Base-by-base conservation (phyloP, 257 asterid genomes). In the Echium plantagineum region DNA sequence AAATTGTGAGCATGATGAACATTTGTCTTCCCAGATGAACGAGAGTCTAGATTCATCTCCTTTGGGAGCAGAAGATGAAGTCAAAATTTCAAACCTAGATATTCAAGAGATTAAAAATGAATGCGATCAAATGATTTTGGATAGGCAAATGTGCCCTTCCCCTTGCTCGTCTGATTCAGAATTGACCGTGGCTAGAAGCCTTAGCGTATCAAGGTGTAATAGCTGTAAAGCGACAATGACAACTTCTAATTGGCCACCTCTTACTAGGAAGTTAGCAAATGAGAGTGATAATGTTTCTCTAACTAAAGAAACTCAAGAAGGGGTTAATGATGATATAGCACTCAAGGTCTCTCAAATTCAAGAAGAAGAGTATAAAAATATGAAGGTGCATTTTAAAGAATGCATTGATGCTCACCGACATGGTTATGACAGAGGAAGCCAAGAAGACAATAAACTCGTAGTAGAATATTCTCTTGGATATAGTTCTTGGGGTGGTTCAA, bases 201-300 rank as follows among this genome's bases (percentile, higher is more conserved):
- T 26, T 52, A 69, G 71, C 32, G 52, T 70, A n/a, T 46, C 67
- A 17, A 76, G 87, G 53, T 77, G 84, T 77, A 71, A n/a, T 55
- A 84, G 78, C 61, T 79, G 84, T 72, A 72, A 26, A 47, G 81
- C 75, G 4, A 68, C 78, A 24, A 65, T 71, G 17, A 64, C 73
- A 22, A 69, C 77, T 21, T 16, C 63, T 51, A 64, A 68, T 48
- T 56, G 26, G 22, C 57, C 61, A 15, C 66, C 76, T 49, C 64
- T 80, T 2, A 54, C 60, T 52, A 22, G 56, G 18, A 74, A 78
- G 66, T 53, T 28, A 51, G 52, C 8, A 46, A 58, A 75, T 59
- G 81, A 66, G 62, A 70, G 66, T 10, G 70, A 53, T 67, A 61
- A 24, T 54, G 21, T 52, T 9, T 57, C 16, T 16, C 58, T 69